phyloP scores from a whole-genome alignment of 2,329 filamentous ascomycete species.

The Arachnomyces sp. region DNA sequence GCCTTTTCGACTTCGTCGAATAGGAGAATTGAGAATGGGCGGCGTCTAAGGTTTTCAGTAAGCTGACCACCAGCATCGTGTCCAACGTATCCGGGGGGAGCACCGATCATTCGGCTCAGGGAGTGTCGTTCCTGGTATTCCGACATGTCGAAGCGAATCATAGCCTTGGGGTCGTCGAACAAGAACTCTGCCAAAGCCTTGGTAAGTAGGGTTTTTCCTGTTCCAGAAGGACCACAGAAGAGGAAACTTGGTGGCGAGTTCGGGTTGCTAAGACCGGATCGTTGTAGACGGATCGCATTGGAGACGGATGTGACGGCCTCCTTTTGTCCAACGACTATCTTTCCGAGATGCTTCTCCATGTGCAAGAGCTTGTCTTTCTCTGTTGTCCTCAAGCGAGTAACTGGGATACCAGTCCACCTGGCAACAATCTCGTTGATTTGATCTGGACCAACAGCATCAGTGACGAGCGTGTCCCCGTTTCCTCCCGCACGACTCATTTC shows the following conservation, averaged over 20 bases:
- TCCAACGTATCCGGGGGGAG: slow-evolving; percentile 91
- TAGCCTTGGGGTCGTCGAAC: slow-evolving; percentile 92
- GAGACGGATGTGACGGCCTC: slow-evolving; percentile 90
- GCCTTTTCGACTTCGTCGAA: slow-evolving; percentile 99
- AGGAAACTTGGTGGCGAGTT: slow-evolving; percentile 97
- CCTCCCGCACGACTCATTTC: slow-evolving; percentile 52
- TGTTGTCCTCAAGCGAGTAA: slow-evolving; percentile 84
- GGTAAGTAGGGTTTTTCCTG: slow-evolving; percentile 92
- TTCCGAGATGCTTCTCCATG: slow-evolving; percentile 81
- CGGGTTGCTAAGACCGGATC: slow-evolving; percentile 88
- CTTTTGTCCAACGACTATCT: slow-evolving; percentile 84
- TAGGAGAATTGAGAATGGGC: slow-evolving; percentile 93
- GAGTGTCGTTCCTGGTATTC: slow-evolving; percentile 98
- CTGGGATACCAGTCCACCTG: slow-evolving; percentile 95
- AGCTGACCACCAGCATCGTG: slow-evolving; percentile 94
- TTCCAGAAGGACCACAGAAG: slow-evolving; percentile 97
- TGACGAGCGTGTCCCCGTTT: slow-evolving; percentile 63
- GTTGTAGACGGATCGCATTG: slow-evolving; percentile 90
- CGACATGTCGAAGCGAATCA: slow-evolving; percentile 99
- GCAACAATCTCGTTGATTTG: slow-evolving; percentile 99
- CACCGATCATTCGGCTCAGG: slow-evolving; percentile 93
- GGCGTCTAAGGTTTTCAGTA: slow-evolving; percentile 85
- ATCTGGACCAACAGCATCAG: slow-evolving; percentile 88
- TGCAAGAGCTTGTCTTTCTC: slow-evolving; percentile 98
- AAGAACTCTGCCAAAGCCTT: slow-evolving; percentile 97